A percentile compares a stretch with the other conserved stretches of the same genome.
These are phyloP conservation scores for Liquidambar formosana DNA, from an alignment of 164 flowering plant genomes.

Conservation along the genomic window DNA sequence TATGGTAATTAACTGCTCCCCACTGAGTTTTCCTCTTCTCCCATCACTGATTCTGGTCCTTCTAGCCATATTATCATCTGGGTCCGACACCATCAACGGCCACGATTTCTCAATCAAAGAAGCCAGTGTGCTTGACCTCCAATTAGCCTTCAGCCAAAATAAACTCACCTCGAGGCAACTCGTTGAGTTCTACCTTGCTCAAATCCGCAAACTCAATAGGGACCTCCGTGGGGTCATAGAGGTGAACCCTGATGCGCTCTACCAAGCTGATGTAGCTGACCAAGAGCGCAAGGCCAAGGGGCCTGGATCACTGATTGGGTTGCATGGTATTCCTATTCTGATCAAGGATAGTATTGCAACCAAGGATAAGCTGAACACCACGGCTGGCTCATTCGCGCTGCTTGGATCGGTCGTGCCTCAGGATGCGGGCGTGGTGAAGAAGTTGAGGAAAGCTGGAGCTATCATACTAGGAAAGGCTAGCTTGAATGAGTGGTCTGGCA, in stretches of 20 bases:
- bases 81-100: not conserved
- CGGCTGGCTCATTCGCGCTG: slow-evolving; percentile 36
- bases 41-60: too few relatives aligned
- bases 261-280: slow-evolving; percentile 36
- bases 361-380: slow-evolving; percentile 35
- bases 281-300: slow-evolving; percentile 15
- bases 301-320: not conserved
- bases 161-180: slow-evolving; percentile 30
- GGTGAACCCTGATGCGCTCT: slow-evolving; percentile 43
- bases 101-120: slow-evolving; percentile 15
- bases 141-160: slow-evolving; percentile 21
- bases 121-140: slow-evolving; percentile 24
- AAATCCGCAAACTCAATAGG: slow-evolving; percentile 34
- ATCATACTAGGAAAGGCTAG: slow-evolving; percentile 28
- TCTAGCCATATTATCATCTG: not conserved
- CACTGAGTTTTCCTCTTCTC: not conserved
- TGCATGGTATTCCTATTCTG: slow-evolving; percentile 34
- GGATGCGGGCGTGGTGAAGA: slow-evolving; percentile 38
- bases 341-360: slow-evolving; percentile 35
- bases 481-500: slow-evolving; percentile 19
- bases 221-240: slow-evolving; percentile 32
- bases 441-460: slow-evolving; percentile 34
- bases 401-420: slow-evolving; percentile 30
- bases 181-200: slow-evolving; percentile 39
- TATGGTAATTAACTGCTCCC: too few relatives aligned